A percentile compares a stretch with the other conserved stretches of the same genome.
Conservation (phyloP, 768 basidiomycete species). For the Vararia minispora region DNA sequence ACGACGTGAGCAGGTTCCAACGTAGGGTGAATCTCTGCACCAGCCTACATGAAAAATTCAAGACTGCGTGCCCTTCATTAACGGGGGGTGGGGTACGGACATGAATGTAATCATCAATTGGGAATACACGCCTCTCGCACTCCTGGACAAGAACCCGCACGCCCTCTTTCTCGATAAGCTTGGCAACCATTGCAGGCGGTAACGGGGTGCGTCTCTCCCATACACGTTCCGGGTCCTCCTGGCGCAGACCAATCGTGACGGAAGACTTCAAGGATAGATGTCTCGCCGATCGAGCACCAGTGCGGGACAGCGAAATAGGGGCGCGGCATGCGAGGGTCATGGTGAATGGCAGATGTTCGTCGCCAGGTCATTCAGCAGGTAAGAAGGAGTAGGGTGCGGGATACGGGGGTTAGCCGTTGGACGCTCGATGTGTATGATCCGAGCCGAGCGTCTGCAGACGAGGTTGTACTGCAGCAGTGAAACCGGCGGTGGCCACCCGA, state of each 20-base stretch:
- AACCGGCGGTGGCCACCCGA: too few species aligned
- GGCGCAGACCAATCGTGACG: constrained; percentile 47
- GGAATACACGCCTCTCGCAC: constrained; percentile 67
- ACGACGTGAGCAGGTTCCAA: constrained; percentile 61
- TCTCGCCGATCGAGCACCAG: too few species aligned
- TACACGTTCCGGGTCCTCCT: constrained; percentile 68
- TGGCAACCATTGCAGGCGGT: constrained; percentile 60
- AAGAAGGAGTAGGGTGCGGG: too few species aligned
- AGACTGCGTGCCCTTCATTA: not conserved
- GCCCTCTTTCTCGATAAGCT: constrained; percentile 42
- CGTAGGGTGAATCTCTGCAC: constrained; percentile 51
- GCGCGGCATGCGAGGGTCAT: too few species aligned
- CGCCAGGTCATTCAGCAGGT: too few species aligned
- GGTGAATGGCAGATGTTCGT: too few species aligned
- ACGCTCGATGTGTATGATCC: too few species aligned
- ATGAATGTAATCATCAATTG: constrained; percentile 48
- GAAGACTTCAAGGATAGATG: too few species aligned
- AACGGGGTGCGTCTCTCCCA: constrained; percentile 86
- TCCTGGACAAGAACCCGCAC: constrained; percentile 65
- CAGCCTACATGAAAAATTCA: constrained; percentile 44
- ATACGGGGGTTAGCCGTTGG: too few species aligned
- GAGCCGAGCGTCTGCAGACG: too few species aligned
- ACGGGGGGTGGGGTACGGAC: constrained; percentile 28
- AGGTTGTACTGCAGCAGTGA: too few species aligned
- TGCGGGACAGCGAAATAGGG: too few species aligned